These are phyloP conservation scores for Stereocaulon alpinum DNA, from an alignment of 495 filamentous ascomycete genomes.

Conservation along the genomic window DNA sequence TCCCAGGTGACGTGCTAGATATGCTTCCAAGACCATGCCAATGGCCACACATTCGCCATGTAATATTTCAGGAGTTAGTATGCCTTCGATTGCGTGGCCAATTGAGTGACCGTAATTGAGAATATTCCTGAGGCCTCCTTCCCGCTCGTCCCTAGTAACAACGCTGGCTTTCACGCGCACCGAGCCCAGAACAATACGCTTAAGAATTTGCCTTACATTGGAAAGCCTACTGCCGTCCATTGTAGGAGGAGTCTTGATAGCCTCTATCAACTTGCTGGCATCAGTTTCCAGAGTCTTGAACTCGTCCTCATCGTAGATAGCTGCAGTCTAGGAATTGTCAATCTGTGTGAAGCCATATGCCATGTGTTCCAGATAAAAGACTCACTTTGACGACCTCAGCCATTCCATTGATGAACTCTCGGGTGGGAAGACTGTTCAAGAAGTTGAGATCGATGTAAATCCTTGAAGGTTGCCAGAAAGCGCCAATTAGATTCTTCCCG, in stretches of 20 bases:
- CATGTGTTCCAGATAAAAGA: background rate
- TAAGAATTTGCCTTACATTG: slow-evolving; percentile 63
- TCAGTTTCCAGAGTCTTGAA: slow-evolving; percentile 78
- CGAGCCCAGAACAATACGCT: slow-evolving; percentile 78
- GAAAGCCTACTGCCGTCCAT: slow-evolving; percentile 49
- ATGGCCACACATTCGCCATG: slow-evolving; percentile 95
- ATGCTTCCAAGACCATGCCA: slow-evolving; percentile 96
- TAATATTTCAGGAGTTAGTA: slow-evolving; percentile 87
- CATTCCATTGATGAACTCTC: slow-evolving; percentile 98
- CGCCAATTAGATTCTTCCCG: slow-evolving; percentile 91
- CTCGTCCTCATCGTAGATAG: slow-evolving; percentile 85
- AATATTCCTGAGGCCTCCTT: slow-evolving; percentile 88
- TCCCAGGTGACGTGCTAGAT: slow-evolving; percentile 81
- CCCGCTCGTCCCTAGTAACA: slow-evolving; percentile 85
- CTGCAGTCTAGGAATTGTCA: slow-evolving; percentile 55
- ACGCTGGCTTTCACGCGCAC: slow-evolving; percentile 86
- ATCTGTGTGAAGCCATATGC: background rate
- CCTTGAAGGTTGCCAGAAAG: slow-evolving; percentile 90
- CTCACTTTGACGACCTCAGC: slow-evolving; percentile 83
- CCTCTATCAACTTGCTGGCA: slow-evolving; percentile 60
- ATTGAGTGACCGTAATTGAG: slow-evolving; percentile 98
- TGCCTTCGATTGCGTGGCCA: slow-evolving; percentile 91
- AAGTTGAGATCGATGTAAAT: slow-evolving; percentile 94
- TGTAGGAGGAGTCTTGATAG: slow-evolving; percentile 49
- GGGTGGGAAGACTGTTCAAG: slow-evolving; percentile 77